phyloP scores from a whole-genome alignment of 1,284 basidiomycete species.

The Cronartium quercuum region DNA sequence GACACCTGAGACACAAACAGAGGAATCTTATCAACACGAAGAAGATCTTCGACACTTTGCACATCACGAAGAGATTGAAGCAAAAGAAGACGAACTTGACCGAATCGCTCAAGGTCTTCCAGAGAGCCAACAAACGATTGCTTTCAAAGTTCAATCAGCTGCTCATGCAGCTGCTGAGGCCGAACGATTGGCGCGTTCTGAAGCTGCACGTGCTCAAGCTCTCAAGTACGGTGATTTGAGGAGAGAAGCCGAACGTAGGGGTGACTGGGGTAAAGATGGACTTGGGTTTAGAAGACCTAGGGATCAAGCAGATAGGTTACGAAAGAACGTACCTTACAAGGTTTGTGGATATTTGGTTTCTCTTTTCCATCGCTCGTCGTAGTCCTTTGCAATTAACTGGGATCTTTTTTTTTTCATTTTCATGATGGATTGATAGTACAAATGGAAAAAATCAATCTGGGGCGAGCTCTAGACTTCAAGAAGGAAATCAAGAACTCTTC shows the following conservation, averaged over 20 bases:
- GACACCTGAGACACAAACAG: conserved; percentile 93
- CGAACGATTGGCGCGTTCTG: conserved; percentile 31
- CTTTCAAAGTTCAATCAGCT: conserved; percentile 44
- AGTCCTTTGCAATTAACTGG: not conserved
- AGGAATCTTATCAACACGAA: conserved; percentile 85
- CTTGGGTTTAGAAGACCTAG: conserved; percentile 68
- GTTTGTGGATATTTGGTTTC: conserved; percentile 52
- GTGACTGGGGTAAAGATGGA: conserved; percentile 61
- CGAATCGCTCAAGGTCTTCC: conserved; percentile 70
- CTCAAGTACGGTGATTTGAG: conserved; percentile 51
- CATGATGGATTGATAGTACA: conserved; percentile 64
- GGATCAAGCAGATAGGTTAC: conserved; percentile 62
- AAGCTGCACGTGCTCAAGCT: conserved; percentile 47
- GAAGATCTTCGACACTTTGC: conserved; percentile 81
- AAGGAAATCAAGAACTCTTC: too few relatives aligned
- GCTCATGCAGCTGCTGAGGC: conserved; percentile 52
- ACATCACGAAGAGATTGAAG: conserved; percentile 81
- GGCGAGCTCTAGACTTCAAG: conserved; percentile 61
- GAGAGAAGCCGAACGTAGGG: conserved; percentile 55
- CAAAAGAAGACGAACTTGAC: conserved; percentile 72
- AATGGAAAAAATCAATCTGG: conserved; percentile 69
- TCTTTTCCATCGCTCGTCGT: not conserved
- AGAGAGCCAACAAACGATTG: conserved; percentile 48
- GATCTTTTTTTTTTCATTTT: conserved; percentile 44
- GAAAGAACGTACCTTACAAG: conserved; percentile 73